A percentile compares a stretch with the other conserved stretches of the same genome.
phyloP scores from a whole-genome alignment of 176 grass and related monocot species.

The Aegilops tauschii region DNA sequence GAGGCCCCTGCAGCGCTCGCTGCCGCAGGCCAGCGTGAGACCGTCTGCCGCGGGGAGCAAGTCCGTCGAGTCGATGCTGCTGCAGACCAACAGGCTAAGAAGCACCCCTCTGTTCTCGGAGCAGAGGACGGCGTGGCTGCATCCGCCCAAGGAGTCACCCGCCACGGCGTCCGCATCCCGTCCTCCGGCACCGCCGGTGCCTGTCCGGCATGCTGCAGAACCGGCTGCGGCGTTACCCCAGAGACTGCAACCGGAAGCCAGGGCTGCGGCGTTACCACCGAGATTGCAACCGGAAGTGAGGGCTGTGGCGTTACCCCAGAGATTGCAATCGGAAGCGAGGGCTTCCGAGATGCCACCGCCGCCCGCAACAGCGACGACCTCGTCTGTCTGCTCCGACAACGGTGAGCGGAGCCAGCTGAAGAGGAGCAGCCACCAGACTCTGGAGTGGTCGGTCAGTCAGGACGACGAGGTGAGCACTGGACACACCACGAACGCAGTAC shows the following conservation, averaged over 20 bases:
- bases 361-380: conserved; percentile 12
- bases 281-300: too few species aligned
- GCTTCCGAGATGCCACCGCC: background rate
- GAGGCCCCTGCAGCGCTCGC: conserved; percentile 26
- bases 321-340: background rate
- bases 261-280: too few species aligned
- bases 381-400: conserved; percentile 50
- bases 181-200: background rate
- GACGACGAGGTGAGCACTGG: conserved; percentile 29
- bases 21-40: background rate
- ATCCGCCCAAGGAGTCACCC: conserved; percentile 23
- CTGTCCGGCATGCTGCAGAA: background rate
- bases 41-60: background rate
- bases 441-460: conserved; percentile 29
- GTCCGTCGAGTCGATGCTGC: conserved; percentile 31
- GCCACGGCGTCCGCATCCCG: background rate
- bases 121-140: conserved; percentile 59
- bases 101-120: conserved; percentile 48
- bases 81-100: conserved; percentile 37
- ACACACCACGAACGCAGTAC: background rate
- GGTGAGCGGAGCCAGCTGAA: conserved; percentile 20
- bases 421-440: background rate
- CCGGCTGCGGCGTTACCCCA: background rate
- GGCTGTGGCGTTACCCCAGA: too few species aligned
- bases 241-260: too few species aligned